Evolutionary conservation across 768 basidiomycete species (phyloP), one percentile per base, ranked within the genome.

Genomic region (Multifurca ochricompacta): DNA sequence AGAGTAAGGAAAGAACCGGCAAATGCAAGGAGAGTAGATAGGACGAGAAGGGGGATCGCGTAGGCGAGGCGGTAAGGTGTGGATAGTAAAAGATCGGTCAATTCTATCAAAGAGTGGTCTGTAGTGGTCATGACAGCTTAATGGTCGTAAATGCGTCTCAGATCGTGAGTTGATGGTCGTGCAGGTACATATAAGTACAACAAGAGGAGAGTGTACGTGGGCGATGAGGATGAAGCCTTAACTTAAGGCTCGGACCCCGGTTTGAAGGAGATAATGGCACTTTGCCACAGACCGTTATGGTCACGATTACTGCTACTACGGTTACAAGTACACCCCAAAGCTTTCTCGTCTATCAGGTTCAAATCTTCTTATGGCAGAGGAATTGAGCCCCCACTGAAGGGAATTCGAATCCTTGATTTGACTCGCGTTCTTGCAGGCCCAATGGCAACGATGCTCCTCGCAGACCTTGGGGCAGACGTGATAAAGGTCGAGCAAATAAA

Each of bases 351-450:
- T 36, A 7, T 34, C 35, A 54, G 47, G 34, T 23, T 30, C 21
- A 35, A 42, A 18, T 54, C 53, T 25, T 48, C 46, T 6, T 36
- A 51, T 43, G 42, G 43, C 27, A 14, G n/a, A 41, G 86, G 82
- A 45, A 89, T 90, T 23, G 74, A 81, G 1, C 88, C 88, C 0
- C 93, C 93, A 3, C 70, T 97, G 56, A 74, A 77, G 58, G 91
- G 89, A 14, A 73, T 94, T 60, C 81, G 77, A 63, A 78, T 96
- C n/a, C 74, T 97, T 21, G 94, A 97, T 69, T 70, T 96, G 51
- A 91, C 92, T 13, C 79, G 94, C 27, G 87, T 96, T 1, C 72
- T 97, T 45, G 92, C 92, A n/a, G 92, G 91, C 0, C 92, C 92
- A 30, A 86, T 85, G 1, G 81, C 86, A n/a, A 89, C 91, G 1